These are phyloP conservation scores for Diaporthe humulicola DNA, from an alignment of 2,329 filamentous ascomycete genomes.

Conservation along the genomic window DNA sequence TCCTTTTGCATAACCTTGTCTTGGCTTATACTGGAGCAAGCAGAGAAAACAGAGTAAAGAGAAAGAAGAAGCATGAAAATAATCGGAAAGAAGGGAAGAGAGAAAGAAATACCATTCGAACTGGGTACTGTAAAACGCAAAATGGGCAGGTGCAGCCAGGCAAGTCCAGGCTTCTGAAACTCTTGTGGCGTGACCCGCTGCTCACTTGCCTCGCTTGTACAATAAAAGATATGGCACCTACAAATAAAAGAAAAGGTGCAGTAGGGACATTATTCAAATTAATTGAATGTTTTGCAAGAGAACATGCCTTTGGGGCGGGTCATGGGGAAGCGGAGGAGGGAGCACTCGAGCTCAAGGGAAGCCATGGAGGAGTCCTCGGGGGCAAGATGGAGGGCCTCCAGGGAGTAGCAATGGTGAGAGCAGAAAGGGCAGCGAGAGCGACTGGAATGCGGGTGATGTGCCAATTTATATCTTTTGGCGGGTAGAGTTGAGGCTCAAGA, in stretches of 20 bases:
- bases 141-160: background rate
- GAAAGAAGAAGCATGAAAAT: background rate
- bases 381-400: background rate
- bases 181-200: background rate
- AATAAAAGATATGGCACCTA: background rate
- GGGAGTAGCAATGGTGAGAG: background rate
- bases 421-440: too few relatives aligned
- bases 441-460: background rate
- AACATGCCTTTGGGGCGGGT: background rate
- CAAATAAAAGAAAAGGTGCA: background rate
- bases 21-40: background rate
- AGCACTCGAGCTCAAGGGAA: background rate
- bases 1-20: background rate
- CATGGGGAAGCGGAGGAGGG: background rate
- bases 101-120: background rate
- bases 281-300: background rate
- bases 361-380: background rate
- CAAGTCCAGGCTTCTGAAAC: conserved; percentile 13
- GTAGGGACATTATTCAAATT: background rate
- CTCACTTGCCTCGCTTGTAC: background rate
- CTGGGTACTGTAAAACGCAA: background rate
- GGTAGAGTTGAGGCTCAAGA: background rate
- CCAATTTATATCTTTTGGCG: background rate
- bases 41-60: background rate
- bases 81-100: background rate